Evolutionary conservation across 352 stramenopile species (phyloP), one percentile per base, ranked within the genome.

Genomic region (Pythium volutum): DNA sequence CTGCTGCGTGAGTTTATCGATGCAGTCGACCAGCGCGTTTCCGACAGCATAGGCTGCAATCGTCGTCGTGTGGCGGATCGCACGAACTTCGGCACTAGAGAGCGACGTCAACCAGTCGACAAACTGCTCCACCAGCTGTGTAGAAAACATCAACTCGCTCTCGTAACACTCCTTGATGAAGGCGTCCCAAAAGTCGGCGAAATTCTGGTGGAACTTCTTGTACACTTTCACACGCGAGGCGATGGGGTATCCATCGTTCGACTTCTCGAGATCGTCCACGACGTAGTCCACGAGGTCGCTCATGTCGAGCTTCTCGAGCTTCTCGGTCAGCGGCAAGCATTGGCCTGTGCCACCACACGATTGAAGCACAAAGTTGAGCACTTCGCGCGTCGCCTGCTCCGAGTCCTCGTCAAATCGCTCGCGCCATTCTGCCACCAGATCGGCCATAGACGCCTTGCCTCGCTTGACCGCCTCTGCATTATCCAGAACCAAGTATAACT

Each of bases 51-150:
- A 82, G 0, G 81, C 71, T 39, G 78, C 83, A 55, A 96, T 64
- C n/a, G 79, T 89, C 10, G 79, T 64, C 2, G 85, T 92, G 53
- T 96, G 87, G 15, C 87, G 81, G 66, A 95, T 80, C 1, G 85
- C 84, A 39, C 87, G 85, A 29, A 96, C 67, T 70, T 95, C 85
- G 29, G 87, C 84, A 48, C 87, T 96, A 16, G 87, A 93, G 4
- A 96, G 73, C 10, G 80, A 81, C 8, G 81, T 93, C 38, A 93
- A 53, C 87, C 87, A 96, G 52, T 95, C 84, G 2, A 95, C 71
- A 50, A 90, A 79, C 25, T 84, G 78, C 8, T 72, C 74, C 1
- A 79, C 67, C 14, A 96, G 47, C 6, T 86, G 66, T 3, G 79
- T 84, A 4, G 75, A 85, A 58, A 95, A 91, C 39, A 96, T 62